Evolutionary conservation across 768 basidiomycete species (phyloP), one percentile per base, ranked within the genome.

Genomic region (Lactarius deliciosus): DNA sequence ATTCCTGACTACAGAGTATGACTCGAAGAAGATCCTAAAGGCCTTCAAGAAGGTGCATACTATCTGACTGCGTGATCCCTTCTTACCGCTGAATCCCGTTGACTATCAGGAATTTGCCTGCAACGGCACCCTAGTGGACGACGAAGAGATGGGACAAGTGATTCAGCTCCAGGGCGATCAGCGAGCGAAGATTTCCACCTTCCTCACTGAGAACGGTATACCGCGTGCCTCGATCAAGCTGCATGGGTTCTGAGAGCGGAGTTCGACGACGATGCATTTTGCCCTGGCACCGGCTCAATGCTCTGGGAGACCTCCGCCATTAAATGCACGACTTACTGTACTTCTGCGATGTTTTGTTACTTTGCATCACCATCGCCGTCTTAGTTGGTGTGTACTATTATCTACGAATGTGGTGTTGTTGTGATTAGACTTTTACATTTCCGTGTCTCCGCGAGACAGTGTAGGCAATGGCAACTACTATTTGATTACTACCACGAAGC

Each of bases 151-250:
- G 81, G 97, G 97, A 64, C 85, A 95, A 81, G 93, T 99, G 76
- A 93, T 99, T 74, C 97, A 99, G 80, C 88, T 99, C 70, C 97
- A 98, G 77, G 97, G 97, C 68, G 97, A 99, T 79, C 97, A 99
- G 79, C 86, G 97, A 60, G 78, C 83, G 75, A 95, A 96, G 83
- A 96, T 98, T 70, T 86, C 85, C 62, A 85, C 81, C 58, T 98
- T 98, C 84, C 87, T 99, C 71, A 81, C 83, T 68, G 88, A 91
- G 73, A 89, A 93, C 70, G 92, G 91, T 59, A 83, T 96, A 59
- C 83, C 86, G 63, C 90, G 84, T 80, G 75, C 79, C 72, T 88
- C 85, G 63, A 91, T 94, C 81, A 94, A 92, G 80, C 79, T 94
- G 63, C 93, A 94, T 79, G 92, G 92, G 68, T 94, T 94, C 86